A percentile compares a stretch with the other conserved stretches of the same genome.
Evolutionary conservation across 345 rosid species (phyloP).

Genomic region (Euclidium syriacum): DNA sequence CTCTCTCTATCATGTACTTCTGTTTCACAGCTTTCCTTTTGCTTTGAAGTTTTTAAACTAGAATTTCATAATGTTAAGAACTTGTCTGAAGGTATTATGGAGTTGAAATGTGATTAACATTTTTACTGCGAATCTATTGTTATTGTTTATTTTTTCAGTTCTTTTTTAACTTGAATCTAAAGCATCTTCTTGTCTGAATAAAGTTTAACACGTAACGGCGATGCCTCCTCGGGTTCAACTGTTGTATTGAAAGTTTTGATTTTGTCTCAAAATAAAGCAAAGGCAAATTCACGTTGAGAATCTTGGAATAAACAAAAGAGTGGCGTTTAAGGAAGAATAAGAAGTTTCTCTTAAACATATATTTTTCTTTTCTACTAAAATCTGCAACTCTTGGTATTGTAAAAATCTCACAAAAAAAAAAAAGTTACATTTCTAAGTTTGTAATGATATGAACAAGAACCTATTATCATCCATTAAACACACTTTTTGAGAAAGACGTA

Average conservation of each 20-base stretch:
- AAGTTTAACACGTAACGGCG: constrained; percentile 2
- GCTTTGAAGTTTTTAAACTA: constrained; percentile 9
- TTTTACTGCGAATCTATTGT: no score
- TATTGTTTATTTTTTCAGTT: neutral
- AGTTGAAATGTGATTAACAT: neutral
- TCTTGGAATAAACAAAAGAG: neutral
- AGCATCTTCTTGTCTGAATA: constrained; percentile 8
- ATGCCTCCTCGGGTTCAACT: neutral
- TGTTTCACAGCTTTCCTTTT: neutral
- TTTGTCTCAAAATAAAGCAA: neutral
- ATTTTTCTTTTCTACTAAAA: neutral
- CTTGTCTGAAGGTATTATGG: constrained; percentile 4
- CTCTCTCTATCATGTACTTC: constrained; percentile 8
- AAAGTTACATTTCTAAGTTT: neutral
- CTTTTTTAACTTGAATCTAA: constrained; percentile 1
- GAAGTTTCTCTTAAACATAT: neutral
- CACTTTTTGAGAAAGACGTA: constrained; percentile 1
- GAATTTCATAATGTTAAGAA: constrained; percentile 7
- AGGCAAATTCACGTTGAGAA: neutral
- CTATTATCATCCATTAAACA: neutral
- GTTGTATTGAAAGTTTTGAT: neutral
- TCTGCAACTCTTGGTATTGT: neutral
- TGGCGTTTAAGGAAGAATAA: neutral
- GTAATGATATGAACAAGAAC: neutral
- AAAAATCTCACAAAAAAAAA: neutral